Base-by-base conservation (phyloP, 768 basidiomycete genomes). In the Sporobolomyces pararoseus region DNA sequence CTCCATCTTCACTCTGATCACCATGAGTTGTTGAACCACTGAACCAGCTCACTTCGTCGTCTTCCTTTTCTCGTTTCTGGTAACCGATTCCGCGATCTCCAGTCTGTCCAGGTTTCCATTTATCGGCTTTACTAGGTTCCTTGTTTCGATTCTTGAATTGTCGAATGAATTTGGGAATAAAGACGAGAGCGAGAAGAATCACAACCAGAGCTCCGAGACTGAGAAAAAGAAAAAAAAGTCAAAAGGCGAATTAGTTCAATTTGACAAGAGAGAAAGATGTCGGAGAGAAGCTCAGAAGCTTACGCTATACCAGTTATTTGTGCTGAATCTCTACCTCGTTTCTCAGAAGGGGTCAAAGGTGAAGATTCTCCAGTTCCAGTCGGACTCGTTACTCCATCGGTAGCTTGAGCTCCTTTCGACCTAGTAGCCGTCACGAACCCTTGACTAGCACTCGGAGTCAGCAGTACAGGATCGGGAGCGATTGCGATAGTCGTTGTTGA, bases 21-120 rank as follows among this genome's bases (percentile, higher is more conserved):
- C 64, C 64, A 32, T 65, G 53, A 3, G 54, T 34, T 21, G 64
- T 65, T 23, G 64, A 65, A 4, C 64, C 64, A 49, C 54, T 58
- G 64, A 65, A 58, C 64, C 64, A 65, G 47, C 64, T 65, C 52
- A 58, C 32, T 53, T 65, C 64, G 46, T 65, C 64, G 46, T 57
- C 64, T 34, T 65, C 64, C 55, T 65, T 65, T 25, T 65, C 54
- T 46, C 64, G 27, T 23, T 47, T 49, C 14, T 39, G 44, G 32
- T 61, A 61, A 2, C 59, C 59, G 59, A 61, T 61, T 16, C 59
- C 59, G 3, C 59, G 59, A 25, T 61, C 59, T 47, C 59, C 59
- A 10, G 44, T 61, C 17, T 61, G 44, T 32, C 64, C 44, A 10
- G 46, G 44, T 29, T 47, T 50, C 64, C 64, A 65, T 1, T 49